phyloP scores from a whole-genome alignment of 345 rosid species.

The Reutealis trisperma region DNA sequence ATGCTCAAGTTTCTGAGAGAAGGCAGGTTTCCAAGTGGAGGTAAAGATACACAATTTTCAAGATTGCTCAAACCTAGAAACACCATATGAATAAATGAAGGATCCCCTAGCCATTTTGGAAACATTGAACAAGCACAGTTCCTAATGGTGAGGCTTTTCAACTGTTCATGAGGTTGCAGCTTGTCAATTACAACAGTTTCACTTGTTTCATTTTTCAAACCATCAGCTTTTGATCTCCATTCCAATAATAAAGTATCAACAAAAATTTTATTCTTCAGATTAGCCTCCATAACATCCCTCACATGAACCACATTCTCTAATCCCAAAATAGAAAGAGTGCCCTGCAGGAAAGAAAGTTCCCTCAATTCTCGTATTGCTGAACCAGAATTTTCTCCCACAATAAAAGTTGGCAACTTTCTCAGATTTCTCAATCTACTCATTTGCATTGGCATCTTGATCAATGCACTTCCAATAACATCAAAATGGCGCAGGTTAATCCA shows the following conservation, averaged over 20 bases:
- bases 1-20: neutral
- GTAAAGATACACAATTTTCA: neutral
- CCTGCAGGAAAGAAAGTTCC: constrained; percentile 7
- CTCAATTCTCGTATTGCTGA: constrained; percentile 18
- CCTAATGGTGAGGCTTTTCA: neutral
- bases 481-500: constrained; percentile 10
- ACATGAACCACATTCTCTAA: constrained; percentile 13
- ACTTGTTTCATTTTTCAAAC: neutral
- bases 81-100: neutral
- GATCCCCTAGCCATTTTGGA: neutral
- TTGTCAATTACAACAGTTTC: neutral
- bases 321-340: constrained; percentile 17
- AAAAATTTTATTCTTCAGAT: constrained; percentile 17
- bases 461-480: constrained; percentile 12
- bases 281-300: constrained; percentile 23
- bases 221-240: neutral
- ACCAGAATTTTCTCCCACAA: constrained; percentile 12
- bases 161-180: neutral
- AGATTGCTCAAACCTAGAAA: neutral
- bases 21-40: constrained; percentile 1
- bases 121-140: neutral
- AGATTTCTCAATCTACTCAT: constrained; percentile 21
- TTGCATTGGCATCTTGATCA: constrained; percentile 13
- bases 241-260: neutral
- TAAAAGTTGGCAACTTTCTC: constrained; percentile 12